These are phyloP conservation scores for Lentinus tigrinus DNA, from an alignment of 768 basidiomycete genomes.

Conservation along the genomic window DNA sequence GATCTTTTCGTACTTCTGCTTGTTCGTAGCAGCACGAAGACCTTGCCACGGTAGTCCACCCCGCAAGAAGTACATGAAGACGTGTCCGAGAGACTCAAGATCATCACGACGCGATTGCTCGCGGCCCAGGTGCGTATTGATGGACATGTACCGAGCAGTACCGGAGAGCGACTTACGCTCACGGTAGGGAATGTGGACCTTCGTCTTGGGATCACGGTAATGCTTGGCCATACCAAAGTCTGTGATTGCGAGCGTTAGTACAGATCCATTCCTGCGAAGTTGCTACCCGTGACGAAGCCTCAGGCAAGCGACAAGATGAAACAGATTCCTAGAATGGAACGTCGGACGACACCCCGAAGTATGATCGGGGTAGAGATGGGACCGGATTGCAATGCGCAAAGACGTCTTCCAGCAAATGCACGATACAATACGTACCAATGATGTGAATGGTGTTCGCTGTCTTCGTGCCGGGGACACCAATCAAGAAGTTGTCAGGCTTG, in stretches of 20 bases:
- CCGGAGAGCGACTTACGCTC: conserved; percentile 96
- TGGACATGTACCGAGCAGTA: conserved; percentile 98
- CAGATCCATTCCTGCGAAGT: background rate
- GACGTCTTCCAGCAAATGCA: background rate
- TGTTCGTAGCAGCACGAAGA: conserved; percentile 95
- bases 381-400: background rate
- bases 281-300: background rate
- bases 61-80: conserved; percentile 98
- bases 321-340: background rate
- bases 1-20: conserved; percentile 99
- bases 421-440: conserved; percentile 58
- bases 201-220: conserved; percentile 97
- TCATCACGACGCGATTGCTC: conserved; percentile 96
- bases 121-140: conserved; percentile 97
- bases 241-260: conserved; percentile 29
- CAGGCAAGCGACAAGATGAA: background rate
- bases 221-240: conserved; percentile 99
- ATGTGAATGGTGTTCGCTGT: conserved; percentile 85
- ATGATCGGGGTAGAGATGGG: no score
- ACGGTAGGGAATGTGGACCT: conserved; percentile 97
- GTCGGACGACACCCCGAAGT: no score
- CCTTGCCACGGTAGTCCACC: conserved; percentile 99
- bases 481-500: conserved; percentile 98
- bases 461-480: conserved; percentile 91
- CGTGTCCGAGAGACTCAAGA: conserved; percentile 94